A percentile compares a stretch with the other conserved stretches of the same genome.
These are phyloP conservation scores for Cinnamomum chago DNA, from an alignment of 164 flowering plant genomes.

Conservation along the genomic window DNA sequence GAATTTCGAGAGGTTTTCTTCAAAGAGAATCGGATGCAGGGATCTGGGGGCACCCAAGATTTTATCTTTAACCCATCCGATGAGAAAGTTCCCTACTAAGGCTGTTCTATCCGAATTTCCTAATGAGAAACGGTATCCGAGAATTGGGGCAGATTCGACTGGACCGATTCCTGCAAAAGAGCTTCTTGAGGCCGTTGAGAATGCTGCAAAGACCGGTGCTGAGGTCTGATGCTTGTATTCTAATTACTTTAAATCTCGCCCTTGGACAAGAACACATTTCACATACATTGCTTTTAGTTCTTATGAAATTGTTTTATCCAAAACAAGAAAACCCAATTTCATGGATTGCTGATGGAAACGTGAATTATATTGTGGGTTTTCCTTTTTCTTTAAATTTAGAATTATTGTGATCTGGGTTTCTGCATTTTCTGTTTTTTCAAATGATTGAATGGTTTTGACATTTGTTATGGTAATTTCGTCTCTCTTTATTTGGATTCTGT, in stretches of 20 bases:
- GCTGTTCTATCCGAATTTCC: conserved; percentile 48
- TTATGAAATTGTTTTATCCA: too few relatives aligned
- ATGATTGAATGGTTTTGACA: too few relatives aligned
- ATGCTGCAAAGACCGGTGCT: conserved; percentile 83
- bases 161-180: conserved; percentile 63
- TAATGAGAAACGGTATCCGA: conserved; percentile 36
- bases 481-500: too few relatives aligned
- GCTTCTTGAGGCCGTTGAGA: conserved; percentile 63
- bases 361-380: too few relatives aligned
- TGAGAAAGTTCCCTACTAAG: conserved; percentile 18
- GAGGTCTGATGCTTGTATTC: conserved; percentile 35
- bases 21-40: background rate
- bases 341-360: too few relatives aligned
- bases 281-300: too few relatives aligned
- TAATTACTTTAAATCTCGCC: background rate
- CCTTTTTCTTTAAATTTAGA: too few relatives aligned
- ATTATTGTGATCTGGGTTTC: too few relatives aligned
- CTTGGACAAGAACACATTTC: too few relatives aligned
- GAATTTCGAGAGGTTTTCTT: conserved; percentile 2
- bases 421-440: too few relatives aligned
- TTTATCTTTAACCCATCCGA: conserved; percentile 2
- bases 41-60: background rate
- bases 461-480: too few relatives aligned
- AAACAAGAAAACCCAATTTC: too few relatives aligned
- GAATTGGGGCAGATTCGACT: conserved; percentile 59